These are phyloP conservation scores for Monosporascus ibericus DNA, from an alignment of 2,329 filamentous ascomycete genomes.

Conservation along the genomic window DNA sequence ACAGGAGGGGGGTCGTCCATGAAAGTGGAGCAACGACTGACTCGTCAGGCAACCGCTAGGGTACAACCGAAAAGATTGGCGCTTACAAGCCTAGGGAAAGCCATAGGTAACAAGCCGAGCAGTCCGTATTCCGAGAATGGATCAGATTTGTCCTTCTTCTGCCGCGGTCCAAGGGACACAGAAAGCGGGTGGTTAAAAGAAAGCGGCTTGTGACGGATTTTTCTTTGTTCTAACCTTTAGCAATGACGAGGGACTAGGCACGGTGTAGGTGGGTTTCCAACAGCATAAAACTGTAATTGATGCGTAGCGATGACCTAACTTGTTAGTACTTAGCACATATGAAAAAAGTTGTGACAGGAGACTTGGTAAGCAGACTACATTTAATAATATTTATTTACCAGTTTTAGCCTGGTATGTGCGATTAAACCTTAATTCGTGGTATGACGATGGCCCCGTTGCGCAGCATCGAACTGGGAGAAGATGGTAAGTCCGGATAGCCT, in stretches of 20 bases:
- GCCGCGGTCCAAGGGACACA: slow-evolving; percentile 1
- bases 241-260: no score
- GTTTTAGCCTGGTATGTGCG: neutral
- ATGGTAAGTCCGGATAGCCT: neutral
- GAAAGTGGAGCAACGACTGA: neutral
- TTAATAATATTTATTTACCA: no score
- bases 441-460: neutral
- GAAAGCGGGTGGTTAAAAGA: no score
- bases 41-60: neutral
- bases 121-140: neutral
- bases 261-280: no score
- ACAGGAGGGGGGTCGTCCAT: neutral
- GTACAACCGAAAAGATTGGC: neutral
- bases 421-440: neutral
- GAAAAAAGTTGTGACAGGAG: no score
- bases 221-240: no score
- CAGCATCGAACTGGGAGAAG: neutral
- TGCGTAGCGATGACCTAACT: neutral
- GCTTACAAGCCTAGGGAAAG: neutral
- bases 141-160: slow-evolving; percentile 13
- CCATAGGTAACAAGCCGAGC: neutral
- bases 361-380: no score
- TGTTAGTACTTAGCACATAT: neutral
- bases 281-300: neutral
- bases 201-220: no score